Conservation (phyloP, 1,139 yeast species). For the Saccharomyces hybrid region DNA sequence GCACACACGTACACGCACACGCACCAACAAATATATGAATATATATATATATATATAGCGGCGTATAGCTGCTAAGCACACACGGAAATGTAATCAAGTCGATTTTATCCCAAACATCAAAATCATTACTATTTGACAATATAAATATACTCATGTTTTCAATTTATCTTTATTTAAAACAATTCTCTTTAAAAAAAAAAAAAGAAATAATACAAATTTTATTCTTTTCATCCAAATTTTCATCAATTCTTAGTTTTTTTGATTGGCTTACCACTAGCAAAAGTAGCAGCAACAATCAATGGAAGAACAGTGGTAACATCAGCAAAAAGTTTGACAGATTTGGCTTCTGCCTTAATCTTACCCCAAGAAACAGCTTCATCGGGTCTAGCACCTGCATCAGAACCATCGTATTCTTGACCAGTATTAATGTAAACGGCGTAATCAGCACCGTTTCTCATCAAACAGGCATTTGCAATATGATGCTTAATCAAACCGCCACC, state of each 20-base stretch:
- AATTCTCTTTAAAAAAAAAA: too few relatives aligned
- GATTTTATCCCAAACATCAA: too few relatives aligned
- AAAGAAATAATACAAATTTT: background rate
- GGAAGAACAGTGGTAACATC: constrained; percentile 97
- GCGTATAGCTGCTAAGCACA: too few relatives aligned
- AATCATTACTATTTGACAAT: too few relatives aligned
- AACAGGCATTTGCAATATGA: constrained; percentile 94
- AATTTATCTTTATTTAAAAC: too few relatives aligned
- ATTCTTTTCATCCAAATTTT: too few relatives aligned
- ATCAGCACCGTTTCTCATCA: constrained; percentile 99
- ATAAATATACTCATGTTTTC: too few relatives aligned
- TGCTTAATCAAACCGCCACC: constrained; percentile 98
- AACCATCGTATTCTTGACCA: constrained; percentile 97
- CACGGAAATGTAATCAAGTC: too few relatives aligned
- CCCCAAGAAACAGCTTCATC: constrained; percentile 99
- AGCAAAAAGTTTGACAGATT: constrained; percentile 83
- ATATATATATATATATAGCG: too few relatives aligned
- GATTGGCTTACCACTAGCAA: constrained; percentile 49
- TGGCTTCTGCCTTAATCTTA: constrained; percentile 90
- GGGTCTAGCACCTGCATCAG: constrained; percentile 99
- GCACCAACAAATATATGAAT: too few relatives aligned
- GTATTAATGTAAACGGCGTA: constrained; percentile 95
- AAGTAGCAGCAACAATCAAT: constrained; percentile 93
- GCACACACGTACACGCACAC: too few relatives aligned
- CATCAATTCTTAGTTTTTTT: background rate